These are phyloP conservation scores for Hypoxylon perforatum DNA, from an alignment of 495 filamentous ascomycete species.

Conservation along the genomic window DNA sequence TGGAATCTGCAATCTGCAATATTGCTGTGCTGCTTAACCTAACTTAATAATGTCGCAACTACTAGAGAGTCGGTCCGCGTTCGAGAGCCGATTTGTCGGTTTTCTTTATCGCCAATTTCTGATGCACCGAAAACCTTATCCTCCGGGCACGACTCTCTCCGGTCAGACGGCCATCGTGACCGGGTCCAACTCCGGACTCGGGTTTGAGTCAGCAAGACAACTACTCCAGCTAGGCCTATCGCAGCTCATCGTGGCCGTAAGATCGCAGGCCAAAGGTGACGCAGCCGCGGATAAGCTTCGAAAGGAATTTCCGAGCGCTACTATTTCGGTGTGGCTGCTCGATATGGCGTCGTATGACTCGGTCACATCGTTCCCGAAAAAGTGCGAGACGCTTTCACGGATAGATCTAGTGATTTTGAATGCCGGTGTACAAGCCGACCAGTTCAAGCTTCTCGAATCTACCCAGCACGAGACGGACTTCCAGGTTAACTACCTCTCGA, in stretches of 20 bases:
- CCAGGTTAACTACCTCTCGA: constrained; percentile 60
- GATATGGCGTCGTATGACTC: constrained; percentile 62
- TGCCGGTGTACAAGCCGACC: constrained; percentile 53
- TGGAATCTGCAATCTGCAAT: too few relatives aligned
- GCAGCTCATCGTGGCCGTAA: constrained; percentile 64
- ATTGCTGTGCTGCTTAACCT: not conserved
- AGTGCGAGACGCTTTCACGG: constrained; percentile 48
- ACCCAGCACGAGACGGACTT: constrained; percentile 58
- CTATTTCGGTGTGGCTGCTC: constrained; percentile 60
- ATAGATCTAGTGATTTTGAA: constrained; percentile 64
- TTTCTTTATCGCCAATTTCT: constrained; percentile 44
- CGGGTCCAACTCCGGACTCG: constrained; percentile 67
- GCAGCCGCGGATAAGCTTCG: constrained; percentile 52
- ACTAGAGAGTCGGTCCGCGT: constrained; percentile 30
- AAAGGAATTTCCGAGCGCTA: constrained; percentile 47
- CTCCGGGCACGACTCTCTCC: constrained; percentile 37
- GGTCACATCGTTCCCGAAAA: constrained; percentile 55
- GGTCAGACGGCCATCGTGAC: constrained; percentile 63
- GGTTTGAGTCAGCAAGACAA: constrained; percentile 61
- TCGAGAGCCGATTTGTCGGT: constrained; percentile 24
- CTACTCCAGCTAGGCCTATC: constrained; percentile 58
- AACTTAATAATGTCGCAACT: constrained; percentile 35
- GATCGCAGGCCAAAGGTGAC: constrained; percentile 58
- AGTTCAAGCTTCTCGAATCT: constrained; percentile 44
- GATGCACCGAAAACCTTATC: constrained; percentile 30